Base-by-base conservation (phyloP, 202 grass and related monocot genomes). In the Schoenoplectus triqueter region DNA sequence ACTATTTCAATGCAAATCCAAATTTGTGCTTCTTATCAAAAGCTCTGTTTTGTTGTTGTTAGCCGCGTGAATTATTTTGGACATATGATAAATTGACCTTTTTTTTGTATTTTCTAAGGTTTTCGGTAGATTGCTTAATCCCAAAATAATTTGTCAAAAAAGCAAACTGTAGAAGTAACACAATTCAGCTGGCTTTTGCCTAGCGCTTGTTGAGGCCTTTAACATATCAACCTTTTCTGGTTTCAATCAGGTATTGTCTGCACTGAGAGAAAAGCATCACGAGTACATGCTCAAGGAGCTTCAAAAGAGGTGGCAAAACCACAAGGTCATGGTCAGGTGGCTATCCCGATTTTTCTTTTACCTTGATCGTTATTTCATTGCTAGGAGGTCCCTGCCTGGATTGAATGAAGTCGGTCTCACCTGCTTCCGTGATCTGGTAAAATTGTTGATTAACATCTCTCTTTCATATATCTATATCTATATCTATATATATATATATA, bases 281-380 rank as follows among this genome's bases (percentile, higher is more conserved):
- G 92, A 92, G 57, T 98, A 92, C 88, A 95, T 98, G 95, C 47
- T 98, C 80, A 98, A 89, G 69, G 92, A 98, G 85, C 78, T 98
- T 21, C 89, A 93, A 10, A 88, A 82, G 78, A 93, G 95, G 85
- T 98, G 92, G 95, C 83, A 84, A 68, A 98, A 98, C 86, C 95
- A 98, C 84, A 96, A 94, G 89, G 86, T 96, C 67, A 99, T 99
- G 96, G 96, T 99, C 86, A 90, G 96, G 61, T 99, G 96, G 96
- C 92, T 99, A 4, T 99, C 96, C 63, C 96, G 96, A 57, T 99
- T 99, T 80, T 99, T 99, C 67, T 55, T 90, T 81, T 99, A 99
- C 69, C 96, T 99, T 63, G 96, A 99, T 82, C 93, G 96, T 11
- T 99, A 99, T 88, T 99, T 99, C 89, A 96, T 99, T 85, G 85